Conservation (phyloP, 306 rosid genomes). For the Clitoria ternatea region DNA sequence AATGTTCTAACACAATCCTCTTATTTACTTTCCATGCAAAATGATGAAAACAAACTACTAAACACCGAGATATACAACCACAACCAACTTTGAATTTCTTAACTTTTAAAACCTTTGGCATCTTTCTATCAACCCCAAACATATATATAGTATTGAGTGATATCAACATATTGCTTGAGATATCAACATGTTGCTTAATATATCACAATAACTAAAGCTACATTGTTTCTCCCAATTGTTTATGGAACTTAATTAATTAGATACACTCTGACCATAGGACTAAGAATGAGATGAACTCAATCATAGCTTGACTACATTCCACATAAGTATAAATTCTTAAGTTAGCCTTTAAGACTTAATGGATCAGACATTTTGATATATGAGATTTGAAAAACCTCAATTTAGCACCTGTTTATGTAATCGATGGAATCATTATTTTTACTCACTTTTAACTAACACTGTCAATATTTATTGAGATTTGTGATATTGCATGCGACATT, state of each 20-base stretch:
- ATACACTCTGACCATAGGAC: not conserved
- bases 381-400: no score
- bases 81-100: slow-evolving; percentile 4
- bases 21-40: not conserved
- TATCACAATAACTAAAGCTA: not conserved
- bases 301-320: not conserved
- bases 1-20: not conserved
- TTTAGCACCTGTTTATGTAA: no score
- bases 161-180: no score
- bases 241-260: not conserved
- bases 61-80: not conserved
- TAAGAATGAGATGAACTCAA: not conserved
- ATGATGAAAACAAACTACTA: slow-evolving; percentile 21
- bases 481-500: no score
- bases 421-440: no score
- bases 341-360: no score
- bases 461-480: no score
- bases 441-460: no score
- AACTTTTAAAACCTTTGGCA: not conserved
- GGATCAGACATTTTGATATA: no score
- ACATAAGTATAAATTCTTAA: no score
- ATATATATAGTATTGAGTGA: not conserved
- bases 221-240: not conserved
- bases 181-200: not conserved
- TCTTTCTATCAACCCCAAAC: not conserved